These are phyloP conservation scores for Acanthamoeba royreba DNA, from an alignment of 208 protist genomes.

Conservation along the genomic window DNA sequence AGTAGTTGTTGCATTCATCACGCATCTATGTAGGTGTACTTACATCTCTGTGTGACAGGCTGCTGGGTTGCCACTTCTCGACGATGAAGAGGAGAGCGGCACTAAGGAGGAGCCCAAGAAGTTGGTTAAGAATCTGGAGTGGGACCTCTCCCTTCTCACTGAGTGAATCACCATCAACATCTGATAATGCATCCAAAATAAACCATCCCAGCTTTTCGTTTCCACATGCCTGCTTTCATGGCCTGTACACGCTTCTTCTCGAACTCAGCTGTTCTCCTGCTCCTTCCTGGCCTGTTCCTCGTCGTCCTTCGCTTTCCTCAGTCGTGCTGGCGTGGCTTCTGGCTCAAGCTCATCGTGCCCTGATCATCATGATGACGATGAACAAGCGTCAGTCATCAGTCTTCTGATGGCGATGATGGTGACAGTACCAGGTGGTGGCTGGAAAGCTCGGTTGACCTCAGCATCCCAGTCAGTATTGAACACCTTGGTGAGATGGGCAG, in stretches of 20 bases:
- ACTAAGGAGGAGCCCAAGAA: constrained; percentile 6
- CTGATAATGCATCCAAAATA: no score
- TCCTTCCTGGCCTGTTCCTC: not conserved
- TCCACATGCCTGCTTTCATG: not conserved
- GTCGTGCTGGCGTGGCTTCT: no score
- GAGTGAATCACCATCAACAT: no score
- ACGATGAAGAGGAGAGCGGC: not conserved
- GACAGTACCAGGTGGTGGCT: not conserved
- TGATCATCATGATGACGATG: not conserved
- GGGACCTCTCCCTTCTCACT: not conserved
- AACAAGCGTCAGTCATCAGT: no score
- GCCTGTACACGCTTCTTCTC: no score
- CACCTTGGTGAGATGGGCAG: not conserved
- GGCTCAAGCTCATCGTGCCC: not conserved
- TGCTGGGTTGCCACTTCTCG: not conserved
- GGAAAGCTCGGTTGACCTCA: not conserved
- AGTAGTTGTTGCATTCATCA: not conserved
- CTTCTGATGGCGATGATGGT: not conserved
- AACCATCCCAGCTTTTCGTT: no score
- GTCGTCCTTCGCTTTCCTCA: not conserved
- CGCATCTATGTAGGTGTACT: no score
- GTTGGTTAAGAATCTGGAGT: not conserved
- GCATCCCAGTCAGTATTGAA: constrained; percentile 35
- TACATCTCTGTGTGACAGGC: no score
- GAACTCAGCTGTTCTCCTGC: not conserved